phyloP scores from a whole-genome alignment of 139 green algal species.

The Chlorella ohadii region DNA sequence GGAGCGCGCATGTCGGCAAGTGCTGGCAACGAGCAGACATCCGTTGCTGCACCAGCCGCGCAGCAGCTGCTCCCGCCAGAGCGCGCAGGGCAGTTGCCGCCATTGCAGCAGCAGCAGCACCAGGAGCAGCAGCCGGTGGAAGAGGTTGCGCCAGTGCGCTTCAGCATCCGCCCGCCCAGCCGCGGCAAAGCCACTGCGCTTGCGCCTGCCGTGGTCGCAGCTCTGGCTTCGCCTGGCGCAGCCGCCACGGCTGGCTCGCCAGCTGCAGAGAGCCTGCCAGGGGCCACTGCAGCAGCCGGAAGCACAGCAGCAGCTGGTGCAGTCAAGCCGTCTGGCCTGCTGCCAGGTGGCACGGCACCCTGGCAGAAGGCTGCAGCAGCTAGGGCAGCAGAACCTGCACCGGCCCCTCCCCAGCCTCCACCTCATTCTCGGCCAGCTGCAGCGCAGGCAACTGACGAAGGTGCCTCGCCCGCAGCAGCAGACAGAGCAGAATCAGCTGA shows the following conservation, averaged over 20 bases:
- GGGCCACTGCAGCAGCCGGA: background rate
- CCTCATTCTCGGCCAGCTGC: background rate
- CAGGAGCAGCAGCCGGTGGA: background rate
- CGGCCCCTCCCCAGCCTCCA: background rate
- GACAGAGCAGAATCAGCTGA: background rate
- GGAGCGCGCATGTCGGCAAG: background rate
- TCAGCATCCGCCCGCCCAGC: background rate
- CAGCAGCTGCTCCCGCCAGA: too few relatives aligned
- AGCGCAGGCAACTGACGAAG: background rate
- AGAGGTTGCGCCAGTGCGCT: background rate
- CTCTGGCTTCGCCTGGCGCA: too few relatives aligned
- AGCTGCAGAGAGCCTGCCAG: background rate
- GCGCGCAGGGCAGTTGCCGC: too few relatives aligned
- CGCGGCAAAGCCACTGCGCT: background rate
- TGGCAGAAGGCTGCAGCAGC: slow-evolving; percentile 3
- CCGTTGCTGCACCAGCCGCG: background rate
- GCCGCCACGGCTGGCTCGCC: too few relatives aligned
- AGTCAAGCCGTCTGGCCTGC: background rate
- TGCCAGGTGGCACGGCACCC: background rate
- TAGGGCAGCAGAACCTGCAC: background rate
- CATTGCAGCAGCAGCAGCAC: background rate
- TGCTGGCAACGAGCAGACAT: too few relatives aligned
- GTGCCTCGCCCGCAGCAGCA: background rate
- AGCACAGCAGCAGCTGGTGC: background rate
- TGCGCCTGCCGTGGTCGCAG: too few relatives aligned